Evolutionary conservation across 768 basidiomycete genomes (phyloP).

Genomic region (Amanita phalloides): DNA sequence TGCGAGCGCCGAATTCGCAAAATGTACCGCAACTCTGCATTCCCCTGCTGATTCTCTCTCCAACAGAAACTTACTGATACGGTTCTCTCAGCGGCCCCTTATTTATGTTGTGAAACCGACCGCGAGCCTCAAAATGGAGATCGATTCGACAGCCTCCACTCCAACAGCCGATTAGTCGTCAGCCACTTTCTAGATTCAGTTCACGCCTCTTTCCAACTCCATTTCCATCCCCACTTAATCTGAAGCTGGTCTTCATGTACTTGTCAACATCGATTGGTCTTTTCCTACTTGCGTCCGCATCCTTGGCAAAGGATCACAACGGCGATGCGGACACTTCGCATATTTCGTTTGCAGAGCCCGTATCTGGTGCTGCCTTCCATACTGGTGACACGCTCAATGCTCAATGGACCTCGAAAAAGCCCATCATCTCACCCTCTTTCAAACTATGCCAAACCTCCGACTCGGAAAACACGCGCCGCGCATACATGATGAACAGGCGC

Average conservation of each 20-base stretch:
- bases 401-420: neutral
- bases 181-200: neutral
- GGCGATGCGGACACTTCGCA: neutral
- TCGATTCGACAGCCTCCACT: slow-evolving; percentile 71
- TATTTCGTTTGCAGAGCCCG: neutral
- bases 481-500: neutral
- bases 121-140: slow-evolving; percentile 41
- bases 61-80: slow-evolving; percentile 41
- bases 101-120: slow-evolving; percentile 18
- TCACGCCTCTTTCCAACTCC: neutral
- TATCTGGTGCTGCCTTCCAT: no score
- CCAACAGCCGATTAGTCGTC: slow-evolving; percentile 27
- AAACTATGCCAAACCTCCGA: neutral
- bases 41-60: neutral
- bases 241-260: slow-evolving; percentile 2
- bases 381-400: neutral
- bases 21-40: slow-evolving; percentile 26
- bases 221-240: neutral
- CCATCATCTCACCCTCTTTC: slow-evolving; percentile 2
- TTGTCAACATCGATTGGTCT: neutral
- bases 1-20: slow-evolving; percentile 43
- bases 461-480: neutral
- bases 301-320: neutral
- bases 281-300: neutral
- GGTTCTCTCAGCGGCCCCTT: slow-evolving; percentile 36